These are phyloP conservation scores for Crepidotus variabilis DNA, from an alignment of 768 basidiomycete genomes.

Conservation along the genomic window DNA sequence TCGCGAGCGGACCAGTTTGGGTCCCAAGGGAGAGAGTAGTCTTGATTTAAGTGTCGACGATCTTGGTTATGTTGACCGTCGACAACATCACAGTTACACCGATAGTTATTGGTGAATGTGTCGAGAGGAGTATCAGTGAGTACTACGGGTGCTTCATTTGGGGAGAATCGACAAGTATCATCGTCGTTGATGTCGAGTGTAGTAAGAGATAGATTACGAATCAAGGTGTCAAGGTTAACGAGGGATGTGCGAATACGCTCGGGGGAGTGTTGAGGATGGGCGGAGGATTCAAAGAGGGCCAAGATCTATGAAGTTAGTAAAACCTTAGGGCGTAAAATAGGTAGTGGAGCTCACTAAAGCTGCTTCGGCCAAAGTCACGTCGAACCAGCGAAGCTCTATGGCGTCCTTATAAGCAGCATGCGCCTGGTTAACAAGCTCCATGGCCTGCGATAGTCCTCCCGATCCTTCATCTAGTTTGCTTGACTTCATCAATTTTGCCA, in stretches of 20 bases:
- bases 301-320: constrained; percentile 46
- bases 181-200: constrained; percentile 54
- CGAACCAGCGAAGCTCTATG: constrained; percentile 48
- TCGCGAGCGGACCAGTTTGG: constrained; percentile 50
- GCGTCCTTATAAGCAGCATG: constrained; percentile 50
- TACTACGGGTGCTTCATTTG: constrained; percentile 47
- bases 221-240: constrained; percentile 58
- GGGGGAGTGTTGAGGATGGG: constrained; percentile 61
- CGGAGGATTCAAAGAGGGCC: constrained; percentile 73
- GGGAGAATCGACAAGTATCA: constrained; percentile 48
- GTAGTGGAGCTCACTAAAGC: constrained; percentile 32
- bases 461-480: constrained; percentile 59
- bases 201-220: constrained; percentile 52
- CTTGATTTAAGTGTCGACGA: constrained; percentile 37
- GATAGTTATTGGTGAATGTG: constrained; percentile 4
- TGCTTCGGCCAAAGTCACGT: constrained; percentile 67
- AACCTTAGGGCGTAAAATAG: not conserved
- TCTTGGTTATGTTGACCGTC: constrained; percentile 30
- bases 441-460: constrained; percentile 52
- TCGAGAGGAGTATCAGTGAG: constrained; percentile 24
- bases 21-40: constrained; percentile 56
- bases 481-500: constrained; percentile 70
- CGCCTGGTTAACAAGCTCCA: constrained; percentile 54
- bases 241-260: constrained; percentile 52
- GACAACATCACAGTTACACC: constrained; percentile 18